Percentiles rank a stretch among this genome's conserved stretches.
Evolutionary conservation across 208 protist genomes (phyloP).

Genomic region (Wallacemonas rigidus): DNA sequence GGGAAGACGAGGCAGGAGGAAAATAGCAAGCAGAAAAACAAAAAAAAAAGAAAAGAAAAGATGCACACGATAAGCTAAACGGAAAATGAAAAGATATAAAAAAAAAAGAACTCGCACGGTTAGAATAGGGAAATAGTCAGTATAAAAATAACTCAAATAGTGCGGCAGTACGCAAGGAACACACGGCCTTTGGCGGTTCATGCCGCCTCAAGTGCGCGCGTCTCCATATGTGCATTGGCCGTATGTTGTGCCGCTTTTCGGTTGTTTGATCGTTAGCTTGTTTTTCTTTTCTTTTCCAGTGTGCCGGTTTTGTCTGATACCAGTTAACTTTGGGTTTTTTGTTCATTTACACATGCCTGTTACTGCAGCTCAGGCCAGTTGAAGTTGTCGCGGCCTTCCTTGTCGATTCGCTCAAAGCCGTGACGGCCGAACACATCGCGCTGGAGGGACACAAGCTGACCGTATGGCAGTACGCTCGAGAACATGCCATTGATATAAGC

Average conservation of each 20-base stretch:
- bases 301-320: no score
- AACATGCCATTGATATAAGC: conserved; percentile 90
- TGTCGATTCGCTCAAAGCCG: conserved; percentile 88
- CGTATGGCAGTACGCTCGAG: conserved; percentile 70
- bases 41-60: no score
- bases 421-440: conserved; percentile 91
- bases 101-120: no score
- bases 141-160: conserved; percentile 6
- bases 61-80: no score
- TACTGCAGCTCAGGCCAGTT: conserved; percentile 87
- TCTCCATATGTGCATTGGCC: no score
- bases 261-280: no score
- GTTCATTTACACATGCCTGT: not conserved
- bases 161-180: not conserved
- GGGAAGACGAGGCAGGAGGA: no score
- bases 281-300: no score
- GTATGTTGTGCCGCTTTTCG: no score
- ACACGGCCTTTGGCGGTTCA: not conserved
- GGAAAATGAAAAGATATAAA: no score
- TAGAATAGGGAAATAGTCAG: not conserved
- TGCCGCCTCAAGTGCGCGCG: no score
- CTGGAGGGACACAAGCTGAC: conserved; percentile 91
- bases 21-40: no score
- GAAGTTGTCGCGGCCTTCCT: conserved; percentile 77
- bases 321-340: not conserved